A percentile compares a stretch with the other conserved stretches of the same genome.
phyloP scores from a whole-genome alignment of 2,329 filamentous ascomycete species.

The Teratosphaeriaceae sp. region DNA sequence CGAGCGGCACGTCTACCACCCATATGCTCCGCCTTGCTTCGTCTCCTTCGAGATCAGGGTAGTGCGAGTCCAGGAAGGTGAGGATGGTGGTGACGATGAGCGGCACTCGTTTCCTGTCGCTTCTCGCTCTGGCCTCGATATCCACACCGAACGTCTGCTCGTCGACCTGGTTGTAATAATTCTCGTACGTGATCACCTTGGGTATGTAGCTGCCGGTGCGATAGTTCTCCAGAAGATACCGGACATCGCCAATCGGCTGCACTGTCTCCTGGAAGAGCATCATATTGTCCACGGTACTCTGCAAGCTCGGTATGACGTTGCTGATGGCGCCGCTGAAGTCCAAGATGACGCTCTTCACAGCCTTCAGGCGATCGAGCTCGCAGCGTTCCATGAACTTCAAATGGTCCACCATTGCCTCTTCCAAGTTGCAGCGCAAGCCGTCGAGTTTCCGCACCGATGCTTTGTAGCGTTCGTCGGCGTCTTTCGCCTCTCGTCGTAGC shows the following conservation, averaged over 20 bases:
- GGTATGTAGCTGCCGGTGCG: constrained; percentile 89
- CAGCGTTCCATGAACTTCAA: constrained; percentile 96
- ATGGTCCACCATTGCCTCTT: constrained; percentile 89
- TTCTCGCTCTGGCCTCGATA: constrained; percentile 86
- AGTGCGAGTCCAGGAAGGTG: constrained; percentile 93
- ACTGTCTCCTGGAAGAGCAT: constrained; percentile 98
- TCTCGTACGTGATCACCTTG: constrained; percentile 89
- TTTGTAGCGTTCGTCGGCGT: constrained; percentile 94
- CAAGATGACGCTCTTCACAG: constrained; percentile 94
- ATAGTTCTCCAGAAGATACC: constrained; percentile 95
- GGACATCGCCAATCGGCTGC: constrained; percentile 82
- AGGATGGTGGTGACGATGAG: constrained; percentile 86
- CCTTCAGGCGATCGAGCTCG: constrained; percentile 90
- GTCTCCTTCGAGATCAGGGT: constrained; percentile 94
- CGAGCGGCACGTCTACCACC: constrained; percentile 84
- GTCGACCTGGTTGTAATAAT: constrained; percentile 97
- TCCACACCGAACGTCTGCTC: constrained; percentile 98
- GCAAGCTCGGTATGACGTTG: constrained; percentile 93
- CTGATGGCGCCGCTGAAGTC: constrained; percentile 97
- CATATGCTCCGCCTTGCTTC: constrained; percentile 88
- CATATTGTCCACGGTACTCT: constrained; percentile 96
- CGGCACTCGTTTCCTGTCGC: constrained; percentile 92
- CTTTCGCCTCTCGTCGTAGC: constrained; percentile 78
- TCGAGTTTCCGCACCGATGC: constrained; percentile 78
- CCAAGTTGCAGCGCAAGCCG: constrained; percentile 84